phyloP scores from a whole-genome alignment of 805 yeast genomes.

The Starmera amethionina region DNA sequence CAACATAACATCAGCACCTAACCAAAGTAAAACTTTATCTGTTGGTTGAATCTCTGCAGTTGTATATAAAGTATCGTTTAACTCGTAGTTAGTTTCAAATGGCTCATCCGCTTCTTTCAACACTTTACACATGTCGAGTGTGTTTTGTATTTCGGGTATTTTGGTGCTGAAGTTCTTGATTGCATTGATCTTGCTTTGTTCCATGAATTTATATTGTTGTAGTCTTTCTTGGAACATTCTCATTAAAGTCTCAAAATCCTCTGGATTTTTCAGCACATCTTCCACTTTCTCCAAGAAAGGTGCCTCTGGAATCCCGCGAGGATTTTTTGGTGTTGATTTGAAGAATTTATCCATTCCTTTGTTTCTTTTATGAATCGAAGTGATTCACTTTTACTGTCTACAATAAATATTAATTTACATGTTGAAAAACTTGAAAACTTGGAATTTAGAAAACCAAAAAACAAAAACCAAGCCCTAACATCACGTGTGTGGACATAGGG shows the following conservation, averaged over 20 bases:
- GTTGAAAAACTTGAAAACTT: no score
- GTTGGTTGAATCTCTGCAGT: conserved; percentile 62
- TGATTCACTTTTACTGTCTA: no score
- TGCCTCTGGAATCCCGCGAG: conserved; percentile 95
- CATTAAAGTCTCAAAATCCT: conserved; percentile 63
- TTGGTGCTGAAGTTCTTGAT: conserved; percentile 43
- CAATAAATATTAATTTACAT: no score
- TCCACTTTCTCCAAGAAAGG: conserved; percentile 85
- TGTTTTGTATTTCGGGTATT: conserved; percentile 87
- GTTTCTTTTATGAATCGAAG: no score
- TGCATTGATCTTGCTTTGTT: conserved; percentile 29
- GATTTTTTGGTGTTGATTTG: conserved; percentile 34
- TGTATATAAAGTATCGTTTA: conserved; percentile 88
- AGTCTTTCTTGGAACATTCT: conserved; percentile 75
- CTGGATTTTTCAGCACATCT: conserved; percentile 55
- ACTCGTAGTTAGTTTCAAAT: conserved; percentile 76
- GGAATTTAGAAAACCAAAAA: no score
- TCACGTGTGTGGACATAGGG: background rate
- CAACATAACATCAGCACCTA: conserved; percentile 97
- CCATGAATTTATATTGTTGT: conserved; percentile 87
- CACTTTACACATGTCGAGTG: conserved; percentile 62
- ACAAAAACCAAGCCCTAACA: background rate
- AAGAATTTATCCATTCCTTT: background rate
- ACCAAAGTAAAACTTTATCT: conserved; percentile 75
- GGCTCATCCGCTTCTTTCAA: conserved; percentile 39